Conservation (phyloP, 495 filamentous ascomycete species). For the Penicillium goetzii region DNA sequence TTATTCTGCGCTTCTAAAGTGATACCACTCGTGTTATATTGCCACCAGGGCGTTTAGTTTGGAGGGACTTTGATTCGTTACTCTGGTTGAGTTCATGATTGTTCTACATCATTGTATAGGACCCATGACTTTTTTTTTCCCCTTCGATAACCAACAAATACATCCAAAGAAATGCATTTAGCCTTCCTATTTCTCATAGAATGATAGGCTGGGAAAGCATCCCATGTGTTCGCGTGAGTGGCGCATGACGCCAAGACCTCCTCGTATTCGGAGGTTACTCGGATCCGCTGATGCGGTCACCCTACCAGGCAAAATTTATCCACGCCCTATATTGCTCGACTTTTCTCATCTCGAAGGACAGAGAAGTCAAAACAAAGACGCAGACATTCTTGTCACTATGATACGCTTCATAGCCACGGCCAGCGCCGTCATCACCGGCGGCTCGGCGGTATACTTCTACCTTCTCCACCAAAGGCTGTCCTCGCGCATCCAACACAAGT, state of each 20-base stretch:
- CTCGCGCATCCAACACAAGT: constrained; percentile 28
- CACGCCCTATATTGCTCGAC: not conserved
- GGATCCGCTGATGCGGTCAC: constrained; percentile 23
- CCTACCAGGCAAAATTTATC: constrained; percentile 1
- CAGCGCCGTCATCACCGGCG: constrained; percentile 28
- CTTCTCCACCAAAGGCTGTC: constrained; percentile 31
- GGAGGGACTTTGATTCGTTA: not conserved
- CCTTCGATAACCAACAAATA: not conserved
- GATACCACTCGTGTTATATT: constrained; percentile 22
- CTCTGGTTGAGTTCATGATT: not conserved
- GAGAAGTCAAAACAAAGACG: not conserved
- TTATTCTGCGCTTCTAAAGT: constrained; percentile 1
- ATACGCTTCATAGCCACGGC: constrained; percentile 23
- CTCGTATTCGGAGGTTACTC: constrained; percentile 13
- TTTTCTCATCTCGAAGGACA: not conserved
- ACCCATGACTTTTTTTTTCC: not conserved
- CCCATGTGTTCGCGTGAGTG: not conserved
- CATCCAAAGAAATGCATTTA: not conserved
- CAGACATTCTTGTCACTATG: constrained; percentile 15
- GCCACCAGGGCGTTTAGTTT: not conserved
- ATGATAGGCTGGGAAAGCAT: not conserved
- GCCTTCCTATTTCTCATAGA: no score
- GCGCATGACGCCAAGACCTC: constrained; percentile 21
- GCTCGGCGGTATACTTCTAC: constrained; percentile 31
- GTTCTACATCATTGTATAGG: not conserved